Base-by-base conservation (phyloP, 495 filamentous ascomycete species). In the Staphylotrichum tortipilum region DNA sequence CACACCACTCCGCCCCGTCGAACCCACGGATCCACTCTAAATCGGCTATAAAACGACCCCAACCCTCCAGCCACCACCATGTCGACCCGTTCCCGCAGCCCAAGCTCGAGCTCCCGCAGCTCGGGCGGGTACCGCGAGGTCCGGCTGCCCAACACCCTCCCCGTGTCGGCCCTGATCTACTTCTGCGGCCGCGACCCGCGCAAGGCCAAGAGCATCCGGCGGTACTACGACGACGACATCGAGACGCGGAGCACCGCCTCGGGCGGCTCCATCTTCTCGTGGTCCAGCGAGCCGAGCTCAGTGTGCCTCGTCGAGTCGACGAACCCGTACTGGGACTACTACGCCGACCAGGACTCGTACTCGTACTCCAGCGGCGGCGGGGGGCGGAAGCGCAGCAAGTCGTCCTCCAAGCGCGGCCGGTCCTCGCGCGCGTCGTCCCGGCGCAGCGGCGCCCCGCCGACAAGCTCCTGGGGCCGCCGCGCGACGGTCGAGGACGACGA, bases 151-250 rank as follows among this genome's bases (percentile, higher is more conserved):
- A 41, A 62, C 44, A 60, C 44, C 2, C 3, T n/a, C 10, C 47
- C 61, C 30, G 50, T 62, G 44, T 55, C 55, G 22, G 35, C 50
- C 1, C 30, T 64, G 19, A 39, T 62, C 26, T 66, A 53, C 21
- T 53, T 58, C 43, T 50, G 47, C 31, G 58, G 63, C 5, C 54
- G 56, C 12, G 17, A 55, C 9, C 63, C 63, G 1, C 47, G 49
- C 7, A 52, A 60, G n/a, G 56, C 58, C 17, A 62, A 56, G 40
- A 49, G 28, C 34, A 33, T 64, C 23, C 52, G 58, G 14, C 54
- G 58, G 24, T 59, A 60, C 35, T 33, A 49, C 40, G 49, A 57
- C 26, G 48, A 51, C 12, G 50, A 55, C 15, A 52, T 42, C 12
- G 61, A 66, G 22, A 34, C 53, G 2, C 29, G 28, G 17, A 65